Evolutionary conservation across 2,329 filamentous ascomycete species (phyloP).

Genomic region (Anthostomella pinea): DNA sequence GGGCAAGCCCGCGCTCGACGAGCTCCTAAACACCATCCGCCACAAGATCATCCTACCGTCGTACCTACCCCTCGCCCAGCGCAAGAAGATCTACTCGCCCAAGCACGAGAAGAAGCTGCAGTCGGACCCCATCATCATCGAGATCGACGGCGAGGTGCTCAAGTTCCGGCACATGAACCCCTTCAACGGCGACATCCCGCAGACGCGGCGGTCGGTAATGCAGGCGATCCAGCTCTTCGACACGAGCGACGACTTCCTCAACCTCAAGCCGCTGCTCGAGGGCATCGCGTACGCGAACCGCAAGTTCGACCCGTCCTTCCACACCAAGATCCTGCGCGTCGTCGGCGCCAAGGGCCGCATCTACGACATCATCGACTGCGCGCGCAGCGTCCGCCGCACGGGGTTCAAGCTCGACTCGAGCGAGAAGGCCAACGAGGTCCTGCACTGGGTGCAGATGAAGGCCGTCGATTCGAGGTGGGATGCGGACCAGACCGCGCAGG

Average conservation of each 20-base stretch:
- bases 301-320: constrained; percentile 34
- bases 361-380: constrained; percentile 48
- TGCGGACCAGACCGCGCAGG: constrained; percentile 37
- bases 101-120: constrained; percentile 48
- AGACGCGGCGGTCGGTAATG: constrained; percentile 37
- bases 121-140: constrained; percentile 54
- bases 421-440: constrained; percentile 40
- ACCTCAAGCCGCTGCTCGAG: constrained; percentile 50
- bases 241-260: constrained; percentile 48
- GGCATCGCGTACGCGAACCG: constrained; percentile 45
- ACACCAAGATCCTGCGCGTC: constrained; percentile 39
- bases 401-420: constrained; percentile 41
- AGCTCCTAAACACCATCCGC: constrained; percentile 51
- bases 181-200: constrained; percentile 39
- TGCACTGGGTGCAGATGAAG: constrained; percentile 40
- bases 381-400: constrained; percentile 45
- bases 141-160: constrained; percentile 55
- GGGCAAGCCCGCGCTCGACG: constrained; percentile 52
- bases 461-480: constrained; percentile 38
- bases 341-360: constrained; percentile 41
- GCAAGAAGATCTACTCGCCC: constrained; percentile 48
- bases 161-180: constrained; percentile 48
- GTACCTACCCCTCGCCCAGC: constrained; percentile 53
- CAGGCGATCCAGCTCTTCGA: constrained; percentile 45
- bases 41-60: constrained; percentile 60